Conservation (phyloP, 1,284 basidiomycete species). For the Cryptococcus sp. region DNA sequence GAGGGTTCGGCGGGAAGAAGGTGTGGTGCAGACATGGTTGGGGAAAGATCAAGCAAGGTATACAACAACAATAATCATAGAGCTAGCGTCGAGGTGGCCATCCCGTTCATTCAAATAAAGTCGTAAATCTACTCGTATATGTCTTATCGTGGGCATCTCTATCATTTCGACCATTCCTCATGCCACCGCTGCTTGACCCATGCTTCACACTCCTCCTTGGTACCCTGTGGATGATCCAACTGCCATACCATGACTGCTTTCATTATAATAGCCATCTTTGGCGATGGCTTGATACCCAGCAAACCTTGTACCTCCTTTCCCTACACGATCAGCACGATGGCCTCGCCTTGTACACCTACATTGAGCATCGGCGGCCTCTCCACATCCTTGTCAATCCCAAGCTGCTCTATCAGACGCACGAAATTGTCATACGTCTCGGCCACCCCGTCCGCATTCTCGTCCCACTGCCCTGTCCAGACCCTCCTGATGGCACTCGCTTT, state of each 20-base stretch:
- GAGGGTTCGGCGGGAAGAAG: no score
- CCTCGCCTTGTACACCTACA: constrained; percentile 50
- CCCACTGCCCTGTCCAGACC: constrained; percentile 52
- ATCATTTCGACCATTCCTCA: no score
- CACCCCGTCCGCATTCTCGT: constrained; percentile 49
- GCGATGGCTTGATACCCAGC: constrained; percentile 59
- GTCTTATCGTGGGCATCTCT: no score
- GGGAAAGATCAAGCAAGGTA: no score
- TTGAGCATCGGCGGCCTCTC: constrained; percentile 68
- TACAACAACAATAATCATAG: no score
- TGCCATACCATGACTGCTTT: constrained; percentile 72
- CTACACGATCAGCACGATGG: constrained; percentile 46
- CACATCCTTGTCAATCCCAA: constrained; percentile 58
- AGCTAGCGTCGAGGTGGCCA: no score
- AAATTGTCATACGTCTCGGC: constrained; percentile 65
- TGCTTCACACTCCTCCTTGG: constrained; percentile 59
- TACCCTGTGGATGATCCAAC: constrained; percentile 62
- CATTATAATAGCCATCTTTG: constrained; percentile 63
- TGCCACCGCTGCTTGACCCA: constrained; percentile 56
- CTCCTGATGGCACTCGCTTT: constrained; percentile 64
- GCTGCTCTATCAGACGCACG: constrained; percentile 55
- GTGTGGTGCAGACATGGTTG: no score
- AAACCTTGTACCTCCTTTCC: constrained; percentile 61
- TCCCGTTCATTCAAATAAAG: no score
- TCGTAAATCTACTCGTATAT: no score